These are phyloP conservation scores for Boletus sp. DNA, from an alignment of 768 basidiomycete species.

Conservation along the genomic window DNA sequence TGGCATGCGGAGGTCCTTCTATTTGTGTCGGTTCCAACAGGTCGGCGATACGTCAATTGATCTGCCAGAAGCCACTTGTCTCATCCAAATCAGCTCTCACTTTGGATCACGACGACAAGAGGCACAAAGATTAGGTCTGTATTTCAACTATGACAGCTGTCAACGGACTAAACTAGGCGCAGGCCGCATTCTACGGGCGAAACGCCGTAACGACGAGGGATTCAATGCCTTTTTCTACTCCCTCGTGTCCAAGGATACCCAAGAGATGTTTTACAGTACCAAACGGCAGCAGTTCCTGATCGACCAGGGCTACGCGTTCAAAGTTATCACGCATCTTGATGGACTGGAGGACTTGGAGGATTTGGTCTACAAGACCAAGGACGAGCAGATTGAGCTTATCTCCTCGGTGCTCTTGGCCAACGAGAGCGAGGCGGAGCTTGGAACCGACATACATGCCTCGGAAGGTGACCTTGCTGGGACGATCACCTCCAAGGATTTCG, in stretches of 20 bases:
- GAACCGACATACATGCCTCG: slow-evolving; percentile 76
- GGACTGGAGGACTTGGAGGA: slow-evolving; percentile 83
- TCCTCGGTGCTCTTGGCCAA: slow-evolving; percentile 88
- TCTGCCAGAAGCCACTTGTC: slow-evolving; percentile 96
- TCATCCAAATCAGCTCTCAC: slow-evolving; percentile 99
- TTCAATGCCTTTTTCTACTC: slow-evolving; percentile 99
- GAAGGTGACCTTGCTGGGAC: slow-evolving; percentile 85
- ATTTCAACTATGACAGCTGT: slow-evolving; percentile 16
- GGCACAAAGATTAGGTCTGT: slow-evolving; percentile 86
- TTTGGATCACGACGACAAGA: slow-evolving; percentile 98
- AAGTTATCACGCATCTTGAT: slow-evolving; percentile 97
- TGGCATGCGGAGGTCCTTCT: slow-evolving; percentile 8
- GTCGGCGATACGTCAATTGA: slow-evolving; percentile 99
- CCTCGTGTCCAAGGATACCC: slow-evolving; percentile 96
- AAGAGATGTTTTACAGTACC: slow-evolving; percentile 99
- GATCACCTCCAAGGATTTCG: slow-evolving; percentile 83
- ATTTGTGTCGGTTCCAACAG: slow-evolving; percentile 37
- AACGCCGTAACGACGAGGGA: slow-evolving; percentile 96
- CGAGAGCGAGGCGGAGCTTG: slow-evolving; percentile 86
- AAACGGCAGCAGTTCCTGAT: slow-evolving; percentile 99
- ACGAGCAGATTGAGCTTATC: slow-evolving; percentile 96
- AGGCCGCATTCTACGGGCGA: slow-evolving; percentile 96
- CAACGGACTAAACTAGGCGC: slow-evolving; percentile 7
- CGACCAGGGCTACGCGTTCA: slow-evolving; percentile 99
- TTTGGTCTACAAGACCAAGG: slow-evolving; percentile 85